These are phyloP conservation scores for Pythium graminicola DNA, from an alignment of 352 stramenopile genomes.

Conservation along the genomic window DNA sequence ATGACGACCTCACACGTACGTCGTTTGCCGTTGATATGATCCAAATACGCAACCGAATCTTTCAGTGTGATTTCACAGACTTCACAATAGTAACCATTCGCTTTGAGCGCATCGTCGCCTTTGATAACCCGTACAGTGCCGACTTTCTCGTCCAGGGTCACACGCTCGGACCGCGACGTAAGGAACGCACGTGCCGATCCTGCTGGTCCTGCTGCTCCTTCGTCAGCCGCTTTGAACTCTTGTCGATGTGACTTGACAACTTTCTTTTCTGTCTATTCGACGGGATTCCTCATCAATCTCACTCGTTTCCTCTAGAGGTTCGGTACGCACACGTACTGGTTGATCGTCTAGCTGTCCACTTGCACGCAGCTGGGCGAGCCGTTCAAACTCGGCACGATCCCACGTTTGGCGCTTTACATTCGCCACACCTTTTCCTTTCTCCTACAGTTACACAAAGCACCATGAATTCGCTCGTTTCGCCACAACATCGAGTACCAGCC, in stretches of 20 bases:
- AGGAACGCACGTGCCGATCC: slow-evolving; percentile 72
- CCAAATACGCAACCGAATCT: slow-evolving; percentile 90
- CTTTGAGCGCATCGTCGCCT: slow-evolving; percentile 66
- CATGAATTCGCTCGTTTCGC: not conserved
- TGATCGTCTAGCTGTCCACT: slow-evolving; percentile 54
- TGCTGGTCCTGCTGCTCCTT: slow-evolving; percentile 48
- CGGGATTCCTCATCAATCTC: not conserved
- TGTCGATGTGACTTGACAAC: slow-evolving; percentile 62
- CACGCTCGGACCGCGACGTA: slow-evolving; percentile 63
- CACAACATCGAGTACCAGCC: not conserved
- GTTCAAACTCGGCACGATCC: slow-evolving; percentile 71
- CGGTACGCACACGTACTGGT: slow-evolving; percentile 22
- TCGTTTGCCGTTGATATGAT: slow-evolving; percentile 95
- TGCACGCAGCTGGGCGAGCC: slow-evolving; percentile 67
- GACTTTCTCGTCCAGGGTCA: slow-evolving; percentile 79
- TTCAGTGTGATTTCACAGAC: slow-evolving; percentile 90
- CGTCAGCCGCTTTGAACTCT: slow-evolving; percentile 68
- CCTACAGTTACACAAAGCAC: slow-evolving; percentile 14
- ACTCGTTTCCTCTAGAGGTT: not conserved
- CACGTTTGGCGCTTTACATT: slow-evolving; percentile 83
- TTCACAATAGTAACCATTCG: slow-evolving; percentile 89
- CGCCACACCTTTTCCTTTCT: slow-evolving; percentile 63
- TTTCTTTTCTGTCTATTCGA: slow-evolving; percentile 44
- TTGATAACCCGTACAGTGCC: slow-evolving; percentile 86
- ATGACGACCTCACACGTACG: too few species aligned